These are phyloP conservation scores for Botryotinia globosa DNA, from an alignment of 2,329 filamentous ascomycete genomes.

Conservation along the genomic window DNA sequence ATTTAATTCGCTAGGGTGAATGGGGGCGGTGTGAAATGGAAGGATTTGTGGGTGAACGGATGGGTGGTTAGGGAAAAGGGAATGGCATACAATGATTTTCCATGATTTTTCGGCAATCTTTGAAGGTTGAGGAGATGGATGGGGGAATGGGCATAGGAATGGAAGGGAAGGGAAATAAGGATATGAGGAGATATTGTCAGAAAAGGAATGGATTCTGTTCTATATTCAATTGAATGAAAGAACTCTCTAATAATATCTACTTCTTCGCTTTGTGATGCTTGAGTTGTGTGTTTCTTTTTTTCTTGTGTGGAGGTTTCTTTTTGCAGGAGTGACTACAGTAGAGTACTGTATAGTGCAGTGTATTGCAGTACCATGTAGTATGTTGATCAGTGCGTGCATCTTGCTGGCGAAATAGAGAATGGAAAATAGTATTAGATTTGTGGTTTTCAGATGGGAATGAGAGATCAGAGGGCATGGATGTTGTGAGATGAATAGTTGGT, in stretches of 20 bases:
- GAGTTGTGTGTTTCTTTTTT: not conserved
- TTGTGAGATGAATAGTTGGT: not conserved
- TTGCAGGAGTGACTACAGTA: not conserved
- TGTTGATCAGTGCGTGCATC: not conserved
- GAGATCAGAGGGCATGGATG: not conserved
- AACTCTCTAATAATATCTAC: not conserved
- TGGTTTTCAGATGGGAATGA: not conserved
- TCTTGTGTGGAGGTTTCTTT: not conserved
- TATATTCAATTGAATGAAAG: conserved; percentile 4
- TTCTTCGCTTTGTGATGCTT: not conserved
- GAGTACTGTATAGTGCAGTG: not conserved
- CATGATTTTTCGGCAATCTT: not conserved
- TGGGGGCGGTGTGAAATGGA: not conserved
- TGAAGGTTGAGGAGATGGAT: not conserved
- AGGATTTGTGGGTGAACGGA: not conserved
- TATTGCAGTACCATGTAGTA: not conserved
- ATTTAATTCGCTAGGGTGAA: conserved; percentile 15
- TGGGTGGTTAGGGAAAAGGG: conserved; percentile 9
- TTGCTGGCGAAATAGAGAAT: not conserved
- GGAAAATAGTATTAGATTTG: not conserved
- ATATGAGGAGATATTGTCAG: not conserved
- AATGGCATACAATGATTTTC: conserved; percentile 15
- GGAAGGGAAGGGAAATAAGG: not conserved
- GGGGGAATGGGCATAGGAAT: not conserved
- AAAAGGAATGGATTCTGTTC: not conserved